Evolutionary conservation across 2,329 filamentous ascomycete species (phyloP).

Genomic region (Hymenoscyphus salicellus): DNA sequence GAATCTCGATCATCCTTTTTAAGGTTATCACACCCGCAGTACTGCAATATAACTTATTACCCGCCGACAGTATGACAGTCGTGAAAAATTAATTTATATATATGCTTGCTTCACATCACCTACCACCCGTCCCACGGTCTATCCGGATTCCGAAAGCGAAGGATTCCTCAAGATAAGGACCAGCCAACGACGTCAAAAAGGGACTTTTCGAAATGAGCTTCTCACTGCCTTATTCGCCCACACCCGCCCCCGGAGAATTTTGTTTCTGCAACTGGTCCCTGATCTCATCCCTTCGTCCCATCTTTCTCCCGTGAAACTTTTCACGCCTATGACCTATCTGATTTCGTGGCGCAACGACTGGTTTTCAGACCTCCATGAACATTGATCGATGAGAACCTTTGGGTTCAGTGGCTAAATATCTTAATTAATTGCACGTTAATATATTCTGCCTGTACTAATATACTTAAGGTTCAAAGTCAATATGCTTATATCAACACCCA

Average conservation of each 20-base stretch:
- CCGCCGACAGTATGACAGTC: background rate
- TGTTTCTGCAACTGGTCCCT: background rate
- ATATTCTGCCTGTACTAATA: no score
- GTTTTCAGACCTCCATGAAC: no score
- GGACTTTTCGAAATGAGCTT: background rate
- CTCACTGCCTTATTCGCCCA: background rate
- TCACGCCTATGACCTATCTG: background rate
- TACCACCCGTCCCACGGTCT: constrained; percentile 1
- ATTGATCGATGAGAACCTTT: no score
- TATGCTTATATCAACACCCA: background rate
- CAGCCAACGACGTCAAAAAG: background rate
- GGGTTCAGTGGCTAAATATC: no score
- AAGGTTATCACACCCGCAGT: background rate
- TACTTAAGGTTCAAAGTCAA: no score
- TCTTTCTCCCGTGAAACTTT: background rate
- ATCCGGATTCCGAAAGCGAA: constrained; percentile 2
- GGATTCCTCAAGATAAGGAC: background rate
- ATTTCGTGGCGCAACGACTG: background rate
- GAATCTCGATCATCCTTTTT: background rate
- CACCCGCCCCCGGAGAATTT: background rate
- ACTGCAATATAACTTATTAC: background rate
- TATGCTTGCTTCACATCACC: background rate
- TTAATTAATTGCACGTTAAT: no score
- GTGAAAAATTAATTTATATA: constrained; percentile 5
- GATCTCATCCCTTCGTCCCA: background rate